Evolutionary conservation across 805 yeast genomes (phyloP).

Genomic region (Candida pini): DNA sequence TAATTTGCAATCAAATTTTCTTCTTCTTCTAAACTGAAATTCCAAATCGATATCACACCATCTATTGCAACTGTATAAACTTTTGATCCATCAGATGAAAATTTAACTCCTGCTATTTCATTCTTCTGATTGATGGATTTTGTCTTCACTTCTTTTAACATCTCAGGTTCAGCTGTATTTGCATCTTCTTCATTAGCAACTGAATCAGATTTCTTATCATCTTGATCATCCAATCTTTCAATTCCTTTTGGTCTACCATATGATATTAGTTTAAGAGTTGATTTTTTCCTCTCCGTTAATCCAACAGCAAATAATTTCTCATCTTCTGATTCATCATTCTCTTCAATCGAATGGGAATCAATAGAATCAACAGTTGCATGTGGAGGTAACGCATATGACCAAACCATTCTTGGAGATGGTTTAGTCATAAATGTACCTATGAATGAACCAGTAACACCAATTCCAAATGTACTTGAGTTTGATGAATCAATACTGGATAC

Average conservation of each 20-base stretch:
- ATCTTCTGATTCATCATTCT: conserved; percentile 13
- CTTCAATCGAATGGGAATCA: conserved; percentile 27
- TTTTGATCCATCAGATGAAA: conserved; percentile 22
- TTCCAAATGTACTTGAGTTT: conserved; percentile 35
- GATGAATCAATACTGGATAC: conserved; percentile 22
- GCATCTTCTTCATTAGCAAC: conserved; percentile 26
- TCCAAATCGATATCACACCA: conserved; percentile 27
- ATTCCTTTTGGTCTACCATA: conserved; percentile 18
- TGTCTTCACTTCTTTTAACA: conserved; percentile 29
- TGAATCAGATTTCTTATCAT: conserved; percentile 21
- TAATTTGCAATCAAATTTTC: conserved; percentile 3
- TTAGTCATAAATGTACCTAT: conserved; percentile 45
- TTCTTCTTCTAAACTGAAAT: conserved; percentile 10
- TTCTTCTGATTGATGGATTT: conserved; percentile 22
- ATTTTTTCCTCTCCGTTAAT: conserved; percentile 31
- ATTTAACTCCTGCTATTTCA: conserved; percentile 21
- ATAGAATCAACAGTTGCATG: conserved; percentile 37
- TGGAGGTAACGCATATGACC: conserved; percentile 52
- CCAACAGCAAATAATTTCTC: conserved; percentile 28
- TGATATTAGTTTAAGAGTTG: conserved; percentile 21
- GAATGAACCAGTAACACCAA: conserved; percentile 50
- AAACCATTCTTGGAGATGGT: conserved; percentile 52
- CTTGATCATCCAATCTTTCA: conserved; percentile 28
- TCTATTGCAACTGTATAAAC: conserved; percentile 27
- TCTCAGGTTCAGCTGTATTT: conserved; percentile 26